Base-by-base conservation (phyloP, 306 rosid genomes). In the Senna siamea region DNA sequence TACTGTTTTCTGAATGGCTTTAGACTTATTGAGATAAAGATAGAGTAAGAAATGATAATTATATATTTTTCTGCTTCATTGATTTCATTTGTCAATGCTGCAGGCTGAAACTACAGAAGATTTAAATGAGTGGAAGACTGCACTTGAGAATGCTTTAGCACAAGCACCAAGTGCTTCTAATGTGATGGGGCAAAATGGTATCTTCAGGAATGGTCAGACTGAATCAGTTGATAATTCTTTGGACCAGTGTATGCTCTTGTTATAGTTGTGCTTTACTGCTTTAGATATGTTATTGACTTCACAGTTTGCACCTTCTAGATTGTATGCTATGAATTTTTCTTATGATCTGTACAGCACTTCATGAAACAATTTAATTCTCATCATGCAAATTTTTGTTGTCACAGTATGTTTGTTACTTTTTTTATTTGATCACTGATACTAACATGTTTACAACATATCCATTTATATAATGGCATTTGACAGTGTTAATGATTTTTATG, bases 31-130 rank as follows among this genome's bases (percentile, higher is more conserved):
- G 74, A 46, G 70, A 70, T 66, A 65, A 28, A 74, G 28, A 47
- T 10, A 60, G 74, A 37, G 37, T 69, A 53, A 62, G 63, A 78
- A 55, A 48, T 54, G 9, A 73, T 67, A 69, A 48, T 50, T 43
- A 46, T 28, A 80, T 9, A 35, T 20, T 69, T 35, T 40, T 74
- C 30, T 76, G 43, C 78, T 38, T 37, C 5, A 23, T 20, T 19
- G 52, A 57, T 67, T 78, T 52, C 78, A 66, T 66, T 22, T 84
- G 64, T 60, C 9, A 66, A 58, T 73, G 76, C 40, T 73, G 70
- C 84, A 95, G 99, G 98, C 99, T 79, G 99, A 95, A 87, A 92
- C 96, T 35, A 68, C 57, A 4, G 96, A 95, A 57, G 99, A 95
- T 80, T 84, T 95, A 72, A 81, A 88, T 43, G 98, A 92, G 84